Evolutionary conservation across 2,329 filamentous ascomycete genomes (phyloP), one percentile per base, ranked within the genome.

Genomic region (Colletotrichum plurivorum): DNA sequence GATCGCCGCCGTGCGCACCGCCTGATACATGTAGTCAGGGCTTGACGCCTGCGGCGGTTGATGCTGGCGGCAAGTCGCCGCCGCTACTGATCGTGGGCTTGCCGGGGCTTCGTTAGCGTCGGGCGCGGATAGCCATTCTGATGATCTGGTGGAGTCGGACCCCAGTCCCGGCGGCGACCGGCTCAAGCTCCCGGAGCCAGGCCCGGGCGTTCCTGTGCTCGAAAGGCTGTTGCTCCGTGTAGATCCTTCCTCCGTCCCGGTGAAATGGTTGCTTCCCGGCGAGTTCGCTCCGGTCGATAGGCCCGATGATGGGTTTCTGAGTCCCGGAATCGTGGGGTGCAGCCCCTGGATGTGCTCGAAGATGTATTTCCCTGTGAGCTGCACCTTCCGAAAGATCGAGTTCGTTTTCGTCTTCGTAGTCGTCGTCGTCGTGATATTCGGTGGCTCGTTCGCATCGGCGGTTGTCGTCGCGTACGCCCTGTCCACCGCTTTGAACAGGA

Each of bases 1-100:
- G 6, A 85, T 75, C 0, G 85, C 84, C 1, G 83, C 79, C 53
- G 79, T 76, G 2, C 84, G 83, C 12, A 87, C 80, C 10, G 81
- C 81, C 48, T 81, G 78, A 74, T 88, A 87, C 71, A 87, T 79
- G 56, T 78, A 74, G 67, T 87, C 85, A 2, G 81, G 76, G 3
- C 75, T 58, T 12, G 52, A 45, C 39, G 67, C 62, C 4, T 56
- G 53, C 22, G 46, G 49, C 15, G 69, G 61, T 22, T 63, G 61
- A 12, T 65, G 62, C 22, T 60, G 51, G 15, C 9, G 54, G 12
- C 54, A 20, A 27, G 22, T 27, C 54, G 39, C 53, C 53, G 60
- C 31, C 52, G n/a, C 12, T 39, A 36, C 10, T 36, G 31, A 36
- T 36, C 31, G 31, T 36, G 60, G 36, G 20, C 48, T 64, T n/a